Conservation (phyloP, 441 rosid genomes). For the Eruca vesicaria region DNA sequence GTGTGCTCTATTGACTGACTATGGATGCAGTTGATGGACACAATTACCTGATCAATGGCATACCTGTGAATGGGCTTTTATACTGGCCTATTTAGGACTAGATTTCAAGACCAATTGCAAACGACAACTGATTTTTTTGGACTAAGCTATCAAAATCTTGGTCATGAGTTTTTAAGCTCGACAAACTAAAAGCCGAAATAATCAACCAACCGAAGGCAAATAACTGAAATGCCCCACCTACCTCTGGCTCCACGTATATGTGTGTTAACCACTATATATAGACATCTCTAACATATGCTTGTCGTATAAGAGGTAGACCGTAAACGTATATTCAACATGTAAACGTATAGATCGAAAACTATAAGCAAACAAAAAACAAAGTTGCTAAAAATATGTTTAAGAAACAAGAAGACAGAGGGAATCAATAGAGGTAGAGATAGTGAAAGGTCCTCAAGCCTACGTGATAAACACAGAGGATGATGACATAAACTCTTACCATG, state of each 20-base stretch:
- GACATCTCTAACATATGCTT: slow-evolving; percentile 9
- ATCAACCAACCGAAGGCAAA: neutral
- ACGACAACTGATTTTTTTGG: neutral
- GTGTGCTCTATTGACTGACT: no score
- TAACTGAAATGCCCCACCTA: neutral
- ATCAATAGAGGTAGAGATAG: slow-evolving; percentile 27
- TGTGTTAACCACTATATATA: neutral
- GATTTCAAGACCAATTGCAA: no score
- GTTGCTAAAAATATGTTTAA: neutral
- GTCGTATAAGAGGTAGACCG: slow-evolving; percentile 11
- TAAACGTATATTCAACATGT: slow-evolving; percentile 24
- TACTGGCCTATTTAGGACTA: no score
- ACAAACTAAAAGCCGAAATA: neutral
- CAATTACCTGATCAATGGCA: no score
- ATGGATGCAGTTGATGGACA: no score
- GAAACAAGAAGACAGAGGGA: slow-evolving; percentile 32
- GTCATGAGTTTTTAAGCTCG: neutral
- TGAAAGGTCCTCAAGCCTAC: slow-evolving; percentile 29
- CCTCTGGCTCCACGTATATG: neutral
- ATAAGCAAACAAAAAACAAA: neutral
- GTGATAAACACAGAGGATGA: slow-evolving; percentile 33
- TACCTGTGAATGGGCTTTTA: no score
- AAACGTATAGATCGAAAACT: neutral
- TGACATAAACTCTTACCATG: slow-evolving; percentile 27
- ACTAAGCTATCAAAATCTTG: neutral